phyloP scores from a whole-genome alignment of 2,329 filamentous ascomycete genomes.

The Aspergillus alliaceus region DNA sequence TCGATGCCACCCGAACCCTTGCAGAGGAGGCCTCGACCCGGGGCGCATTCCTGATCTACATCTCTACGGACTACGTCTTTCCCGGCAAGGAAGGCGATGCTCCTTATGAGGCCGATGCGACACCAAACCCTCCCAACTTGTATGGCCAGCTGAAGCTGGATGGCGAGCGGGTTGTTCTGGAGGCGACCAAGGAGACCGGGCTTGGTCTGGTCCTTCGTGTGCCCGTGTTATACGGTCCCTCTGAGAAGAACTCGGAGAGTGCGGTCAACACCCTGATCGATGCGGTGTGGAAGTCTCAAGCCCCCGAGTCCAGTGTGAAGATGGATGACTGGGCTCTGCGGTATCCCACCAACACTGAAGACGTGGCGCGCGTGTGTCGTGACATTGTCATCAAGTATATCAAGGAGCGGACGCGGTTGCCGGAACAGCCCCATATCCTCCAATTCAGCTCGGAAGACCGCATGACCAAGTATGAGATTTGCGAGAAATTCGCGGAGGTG shows the following conservation, averaged over 20 bases:
- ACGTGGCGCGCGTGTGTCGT: slow-evolving; percentile 75
- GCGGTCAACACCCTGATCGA: slow-evolving; percentile 82
- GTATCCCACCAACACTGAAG: slow-evolving; percentile 86
- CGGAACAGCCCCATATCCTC: slow-evolving; percentile 65
- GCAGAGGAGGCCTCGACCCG: slow-evolving; percentile 65
- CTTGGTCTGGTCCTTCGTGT: slow-evolving; percentile 72
- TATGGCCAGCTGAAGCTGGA: slow-evolving; percentile 75
- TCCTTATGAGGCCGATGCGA: slow-evolving; percentile 69
- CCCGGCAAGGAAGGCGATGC: slow-evolving; percentile 77
- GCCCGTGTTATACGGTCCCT: slow-evolving; percentile 80
- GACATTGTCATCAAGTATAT: slow-evolving; percentile 73
- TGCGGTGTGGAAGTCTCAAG: slow-evolving; percentile 70
- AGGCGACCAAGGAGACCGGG: slow-evolving; percentile 54
- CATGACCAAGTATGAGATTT: slow-evolving; percentile 90
- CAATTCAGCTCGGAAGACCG: slow-evolving; percentile 86
- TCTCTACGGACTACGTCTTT: slow-evolving; percentile 76
- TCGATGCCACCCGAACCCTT: slow-evolving; percentile 67
- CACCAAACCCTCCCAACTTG: slow-evolving; percentile 71
- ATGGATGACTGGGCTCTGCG: slow-evolving; percentile 86
- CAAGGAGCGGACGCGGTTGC: slow-evolving; percentile 47
- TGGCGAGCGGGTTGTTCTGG: slow-evolving; percentile 69
- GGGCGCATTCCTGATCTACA: slow-evolving; percentile 56
- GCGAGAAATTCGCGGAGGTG: slow-evolving; percentile 73
- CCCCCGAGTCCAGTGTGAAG: slow-evolving; percentile 59
- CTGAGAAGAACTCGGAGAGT: slow-evolving; percentile 70